Evolutionary conservation across 1,284 basidiomycete genomes (phyloP), one percentile per base, ranked within the genome.

Genomic region (Naganishia albida): DNA sequence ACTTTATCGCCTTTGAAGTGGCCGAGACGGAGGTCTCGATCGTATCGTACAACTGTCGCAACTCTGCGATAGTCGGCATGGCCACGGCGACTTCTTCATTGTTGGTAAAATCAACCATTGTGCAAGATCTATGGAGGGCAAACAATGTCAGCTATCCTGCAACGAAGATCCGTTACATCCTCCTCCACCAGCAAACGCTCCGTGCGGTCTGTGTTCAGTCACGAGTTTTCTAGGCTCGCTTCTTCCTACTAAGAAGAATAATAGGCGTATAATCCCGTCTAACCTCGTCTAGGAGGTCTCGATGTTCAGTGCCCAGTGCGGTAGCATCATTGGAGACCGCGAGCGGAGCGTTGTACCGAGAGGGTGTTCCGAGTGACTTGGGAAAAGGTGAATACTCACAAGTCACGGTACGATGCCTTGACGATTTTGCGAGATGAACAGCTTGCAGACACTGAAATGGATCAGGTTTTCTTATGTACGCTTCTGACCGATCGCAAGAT

Each of bases 201-300:
- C 30, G n/a, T 30, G 38, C 52, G 38, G 39, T 44, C 39, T 42
- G 64, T 71, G 71, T 74, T 80, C 79, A 80, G 79, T 79, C 77
- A 72, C 78, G 79, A 79, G 78, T 76, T 80, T 80, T 80, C 79
- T 80, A 80, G 76, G 77, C 78, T 79, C 78, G 78, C 77, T 75
- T 75, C 74, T 75, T 72, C 71, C 76, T 75, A 65, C 75, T 75
- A 75, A 72, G 69, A 72, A 73, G 72, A 71, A 74, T 68, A 25
- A 43, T 62, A 71, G 76, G 75, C 70, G 68, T 74, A 71, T 79
- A 78, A 79, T 77, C 77, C 50, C 44, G 63, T 64, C 65, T 63
- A 30, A 65, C 63, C 63, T 68, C 57, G 66, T 68, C 67, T 63
- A 49, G 48, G 65, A 70, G 48, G 66, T 59, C 49, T 57, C 56